These are phyloP conservation scores for Echinochloa phyllopogon DNA, from an alignment of 176 grass and related monocot genomes.

Conservation along the genomic window DNA sequence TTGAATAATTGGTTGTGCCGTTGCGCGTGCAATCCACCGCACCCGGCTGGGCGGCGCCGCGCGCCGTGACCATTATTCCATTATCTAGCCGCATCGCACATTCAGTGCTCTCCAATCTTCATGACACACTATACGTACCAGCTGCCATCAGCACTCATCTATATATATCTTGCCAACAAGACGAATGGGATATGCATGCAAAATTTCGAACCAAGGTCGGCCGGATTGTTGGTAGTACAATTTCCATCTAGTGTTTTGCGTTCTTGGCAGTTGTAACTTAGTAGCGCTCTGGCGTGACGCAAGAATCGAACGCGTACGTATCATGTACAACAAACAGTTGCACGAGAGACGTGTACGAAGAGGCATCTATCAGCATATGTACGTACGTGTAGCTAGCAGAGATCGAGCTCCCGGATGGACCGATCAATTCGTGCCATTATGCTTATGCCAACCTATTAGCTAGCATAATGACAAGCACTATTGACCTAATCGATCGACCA, in stretches of 20 bases:
- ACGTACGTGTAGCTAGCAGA: not conserved
- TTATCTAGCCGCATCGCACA: not conserved
- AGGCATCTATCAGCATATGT: not conserved
- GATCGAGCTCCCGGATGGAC: not conserved
- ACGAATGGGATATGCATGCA: too few relatives aligned
- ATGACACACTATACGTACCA: too few relatives aligned
- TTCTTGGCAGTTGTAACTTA: not conserved
- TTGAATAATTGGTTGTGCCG: not conserved
- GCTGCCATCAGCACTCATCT: too few relatives aligned
- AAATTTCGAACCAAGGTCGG: too few relatives aligned
- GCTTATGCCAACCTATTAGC: slow-evolving; percentile 12
- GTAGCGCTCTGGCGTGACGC: not conserved
- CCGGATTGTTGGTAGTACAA: too few relatives aligned
- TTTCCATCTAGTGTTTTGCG: not conserved
- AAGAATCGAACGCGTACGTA: too few relatives aligned
- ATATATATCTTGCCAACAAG: too few relatives aligned
- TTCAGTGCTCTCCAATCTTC: too few relatives aligned
- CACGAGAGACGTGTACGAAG: not conserved
- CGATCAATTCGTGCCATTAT: slow-evolving; percentile 15
- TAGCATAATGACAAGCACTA: slow-evolving; percentile 18
- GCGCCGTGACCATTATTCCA: not conserved
- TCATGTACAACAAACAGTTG: not conserved
- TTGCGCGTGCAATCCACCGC: not conserved
- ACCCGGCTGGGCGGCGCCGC: not conserved
- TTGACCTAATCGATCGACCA: slow-evolving; percentile 20